Conservation (phyloP, 805 yeast species). For the Hanseniaspora mollemarum region DNA sequence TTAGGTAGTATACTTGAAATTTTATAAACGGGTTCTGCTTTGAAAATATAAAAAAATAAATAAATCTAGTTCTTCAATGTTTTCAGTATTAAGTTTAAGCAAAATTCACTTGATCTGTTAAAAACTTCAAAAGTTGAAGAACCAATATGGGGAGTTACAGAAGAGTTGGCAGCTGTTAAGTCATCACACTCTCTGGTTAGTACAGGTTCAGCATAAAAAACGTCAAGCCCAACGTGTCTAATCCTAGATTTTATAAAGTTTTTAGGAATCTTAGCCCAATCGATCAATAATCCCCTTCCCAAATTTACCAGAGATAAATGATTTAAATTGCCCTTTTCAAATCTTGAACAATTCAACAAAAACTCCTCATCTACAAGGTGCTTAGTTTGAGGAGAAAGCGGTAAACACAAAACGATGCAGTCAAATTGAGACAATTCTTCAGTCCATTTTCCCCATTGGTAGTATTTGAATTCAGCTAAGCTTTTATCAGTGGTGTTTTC, state of each 20-base stretch:
- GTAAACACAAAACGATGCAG: constrained; percentile 45
- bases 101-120: constrained; percentile 35
- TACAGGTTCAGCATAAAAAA: constrained; percentile 45
- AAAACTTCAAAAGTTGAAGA: constrained; percentile 42
- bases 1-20: neutral
- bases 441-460: constrained; percentile 26
- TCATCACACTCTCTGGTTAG: constrained; percentile 7
- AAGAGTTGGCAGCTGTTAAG: constrained; percentile 23
- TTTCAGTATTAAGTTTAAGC: constrained; percentile 26
- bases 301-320: constrained; percentile 41
- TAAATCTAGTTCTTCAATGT: neutral
- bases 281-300: constrained; percentile 49
- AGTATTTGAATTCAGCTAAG: constrained; percentile 29
- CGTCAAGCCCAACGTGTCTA: constrained; percentile 50
- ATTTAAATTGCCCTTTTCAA: constrained; percentile 26
- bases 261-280: constrained; percentile 39
- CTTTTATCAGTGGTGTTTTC: constrained; percentile 25
- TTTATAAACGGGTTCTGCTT: too few relatives aligned
- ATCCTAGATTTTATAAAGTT: constrained; percentile 33
- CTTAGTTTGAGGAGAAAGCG: constrained; percentile 42
- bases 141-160: constrained; percentile 53
- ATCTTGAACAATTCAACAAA: constrained; percentile 30
- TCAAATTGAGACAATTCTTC: constrained; percentile 33
- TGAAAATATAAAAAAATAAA: too few relatives aligned
- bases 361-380: constrained; percentile 38